Conservation (phyloP, 257 asterid species). For the Solanum stenotomum region DNA sequence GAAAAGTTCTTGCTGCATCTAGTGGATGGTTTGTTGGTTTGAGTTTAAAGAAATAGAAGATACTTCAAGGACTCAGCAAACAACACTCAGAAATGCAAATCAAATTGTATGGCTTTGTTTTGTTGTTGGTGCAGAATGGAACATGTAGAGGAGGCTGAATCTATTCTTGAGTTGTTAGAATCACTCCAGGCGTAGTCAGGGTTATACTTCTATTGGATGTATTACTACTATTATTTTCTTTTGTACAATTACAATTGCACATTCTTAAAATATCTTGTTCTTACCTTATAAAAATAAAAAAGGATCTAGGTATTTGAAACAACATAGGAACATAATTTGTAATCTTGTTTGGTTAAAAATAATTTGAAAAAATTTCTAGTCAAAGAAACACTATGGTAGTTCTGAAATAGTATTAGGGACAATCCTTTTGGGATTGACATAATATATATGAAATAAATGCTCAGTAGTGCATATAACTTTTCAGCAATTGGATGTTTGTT, state of each 20-base stretch:
- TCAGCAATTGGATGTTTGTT: background rate
- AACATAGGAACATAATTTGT: background rate
- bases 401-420: background rate
- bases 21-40: background rate
- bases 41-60: background rate
- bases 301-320: background rate
- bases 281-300: background rate
- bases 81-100: background rate
- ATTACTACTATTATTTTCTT: background rate
- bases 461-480: background rate
- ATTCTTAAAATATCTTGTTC: background rate
- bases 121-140: background rate
- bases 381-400: background rate
- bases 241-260: background rate
- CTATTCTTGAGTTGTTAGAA: background rate
- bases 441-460: background rate
- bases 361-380: background rate
- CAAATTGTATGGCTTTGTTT: background rate
- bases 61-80: background rate
- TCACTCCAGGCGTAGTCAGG: background rate
- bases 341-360: background rate
- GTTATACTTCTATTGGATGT: background rate
- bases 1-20: background rate
- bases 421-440: background rate
- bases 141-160: background rate